Base-by-base conservation (phyloP, 805 yeast genomes). In the Kurtzmaniella cleridarum region DNA sequence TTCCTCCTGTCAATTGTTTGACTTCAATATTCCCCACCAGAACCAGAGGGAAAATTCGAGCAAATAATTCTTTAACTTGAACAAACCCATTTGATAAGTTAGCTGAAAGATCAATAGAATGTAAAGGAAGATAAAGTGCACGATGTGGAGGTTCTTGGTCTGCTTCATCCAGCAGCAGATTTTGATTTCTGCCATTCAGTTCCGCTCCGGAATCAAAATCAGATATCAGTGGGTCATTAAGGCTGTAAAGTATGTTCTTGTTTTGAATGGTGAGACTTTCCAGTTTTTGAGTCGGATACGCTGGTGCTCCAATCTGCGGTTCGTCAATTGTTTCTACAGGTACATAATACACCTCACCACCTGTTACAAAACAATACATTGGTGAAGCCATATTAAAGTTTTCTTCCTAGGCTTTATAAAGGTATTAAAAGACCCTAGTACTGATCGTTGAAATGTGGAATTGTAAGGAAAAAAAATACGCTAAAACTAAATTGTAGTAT, bases 1-100 rank as follows among this genome's bases (percentile, higher is more conserved):
- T 78, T 9, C 84, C 84, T 1, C 84, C 84, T 0, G 81, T 76
- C 26, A 78, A 54, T 40, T 71, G 71, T 34, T 60, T 59, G 14
- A 77, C 58, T 9, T 48, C 30, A 7, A 78, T 62, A 3, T 59
- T 41, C 1, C 52, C 48, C 7, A 45, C 35, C 3, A 41, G 38
- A 71, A 73, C 67, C 56, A 71, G 62, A 3, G 76, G 72, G 48
- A 78, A 76, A 3, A 76, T 66, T 35, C 62, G 59, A 20, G 53
- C 39, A 27, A 77, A 51, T 34, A 77, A 56, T 11, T 46, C 43
- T 28, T 60, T 62, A 20, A 75, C 62, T 41, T 69, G 71, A 2
- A 49, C 46, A 38, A 56, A 62, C 39, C 62, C 60, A 29, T 59
- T 57, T n/a, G 48, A 46, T 34, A 60, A 46, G 41, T 61, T 57